phyloP scores from a whole-genome alignment of 106 monocot species.

The Triglochin maritima region DNA sequence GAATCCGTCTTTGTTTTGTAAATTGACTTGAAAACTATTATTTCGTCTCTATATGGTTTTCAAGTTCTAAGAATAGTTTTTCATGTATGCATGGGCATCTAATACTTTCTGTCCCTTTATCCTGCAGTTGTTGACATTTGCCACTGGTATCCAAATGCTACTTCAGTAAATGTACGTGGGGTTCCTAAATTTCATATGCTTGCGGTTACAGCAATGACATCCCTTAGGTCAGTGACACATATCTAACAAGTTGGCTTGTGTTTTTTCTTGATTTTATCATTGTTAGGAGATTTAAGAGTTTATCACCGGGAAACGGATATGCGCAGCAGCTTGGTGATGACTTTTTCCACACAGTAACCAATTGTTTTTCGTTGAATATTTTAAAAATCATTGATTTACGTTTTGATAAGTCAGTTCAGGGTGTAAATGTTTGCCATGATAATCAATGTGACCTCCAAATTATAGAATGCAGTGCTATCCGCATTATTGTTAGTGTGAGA shows the following conservation, averaged over 20 bases:
- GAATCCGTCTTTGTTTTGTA: no score
- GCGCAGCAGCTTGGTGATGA: constrained; percentile 18
- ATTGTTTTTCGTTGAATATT: constrained; percentile 16
- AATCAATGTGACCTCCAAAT: constrained; percentile 15
- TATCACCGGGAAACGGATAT: constrained; percentile 15
- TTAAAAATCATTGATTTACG: constrained; percentile 16
- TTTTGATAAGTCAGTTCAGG: constrained; percentile 19
- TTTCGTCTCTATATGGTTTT: no score
- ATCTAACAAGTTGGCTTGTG: no score
- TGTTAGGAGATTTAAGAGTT: constrained; percentile 17
- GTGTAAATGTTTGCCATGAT: constrained; percentile 16
- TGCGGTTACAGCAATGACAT: constrained; percentile 47
- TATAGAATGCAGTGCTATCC: constrained; percentile 19
- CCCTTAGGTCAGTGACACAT: constrained; percentile 40
- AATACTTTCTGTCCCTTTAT: neutral
- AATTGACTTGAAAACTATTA: no score
- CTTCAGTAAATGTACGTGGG: constrained; percentile 55
- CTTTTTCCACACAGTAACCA: constrained; percentile 12
- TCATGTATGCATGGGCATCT: no score
- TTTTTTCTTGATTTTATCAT: constrained; percentile 19
- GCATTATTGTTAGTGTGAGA: constrained; percentile 18
- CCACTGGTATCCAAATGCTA: constrained; percentile 67
- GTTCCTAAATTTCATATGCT: constrained; percentile 50
- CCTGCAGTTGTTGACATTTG: constrained; percentile 76
- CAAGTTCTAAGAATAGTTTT: no score